A percentile compares a stretch with the other conserved stretches of the same genome.
Conservation (phyloP, 257 asterid genomes). For the Solanum ahanhuiri region DNA sequence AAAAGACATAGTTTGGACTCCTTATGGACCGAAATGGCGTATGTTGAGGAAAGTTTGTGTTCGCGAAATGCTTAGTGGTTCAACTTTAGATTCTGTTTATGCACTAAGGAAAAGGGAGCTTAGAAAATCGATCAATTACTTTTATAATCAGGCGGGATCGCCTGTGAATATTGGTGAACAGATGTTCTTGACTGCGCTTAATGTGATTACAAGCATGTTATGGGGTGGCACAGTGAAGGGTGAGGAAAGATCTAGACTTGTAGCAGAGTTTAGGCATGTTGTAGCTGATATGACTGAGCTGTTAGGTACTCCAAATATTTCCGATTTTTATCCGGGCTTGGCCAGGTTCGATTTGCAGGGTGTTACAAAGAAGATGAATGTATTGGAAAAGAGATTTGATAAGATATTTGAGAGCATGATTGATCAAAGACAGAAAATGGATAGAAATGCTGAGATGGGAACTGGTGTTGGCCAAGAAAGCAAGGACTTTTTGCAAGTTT, state of each 20-base stretch:
- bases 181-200: constrained; percentile 46
- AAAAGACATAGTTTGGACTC: constrained; percentile 49
- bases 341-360: too few species aligned
- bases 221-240: constrained; percentile 73
- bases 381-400: too few species aligned
- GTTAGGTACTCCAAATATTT: too few species aligned
- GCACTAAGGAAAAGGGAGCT: constrained; percentile 32
- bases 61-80: constrained; percentile 42
- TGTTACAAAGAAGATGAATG: too few species aligned
- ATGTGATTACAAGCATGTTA: constrained; percentile 66
- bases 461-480: not conserved
- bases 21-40: constrained; percentile 67
- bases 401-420: too few species aligned
- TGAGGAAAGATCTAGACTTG: constrained; percentile 6
- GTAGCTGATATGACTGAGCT: not conserved
- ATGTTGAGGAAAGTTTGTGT: constrained; percentile 61
- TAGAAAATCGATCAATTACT: constrained; percentile 23
- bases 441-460: too few species aligned
- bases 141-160: constrained; percentile 19
- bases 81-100: constrained; percentile 39
- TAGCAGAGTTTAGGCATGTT: too few species aligned
- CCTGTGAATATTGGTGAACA: constrained; percentile 50
- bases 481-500: constrained; percentile 53
- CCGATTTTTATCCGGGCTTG: too few species aligned
- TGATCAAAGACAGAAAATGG: too few species aligned